These are phyloP conservation scores for Tritrichomonas foetus DNA, from an alignment of 208 protist species.

Conservation along the genomic window DNA sequence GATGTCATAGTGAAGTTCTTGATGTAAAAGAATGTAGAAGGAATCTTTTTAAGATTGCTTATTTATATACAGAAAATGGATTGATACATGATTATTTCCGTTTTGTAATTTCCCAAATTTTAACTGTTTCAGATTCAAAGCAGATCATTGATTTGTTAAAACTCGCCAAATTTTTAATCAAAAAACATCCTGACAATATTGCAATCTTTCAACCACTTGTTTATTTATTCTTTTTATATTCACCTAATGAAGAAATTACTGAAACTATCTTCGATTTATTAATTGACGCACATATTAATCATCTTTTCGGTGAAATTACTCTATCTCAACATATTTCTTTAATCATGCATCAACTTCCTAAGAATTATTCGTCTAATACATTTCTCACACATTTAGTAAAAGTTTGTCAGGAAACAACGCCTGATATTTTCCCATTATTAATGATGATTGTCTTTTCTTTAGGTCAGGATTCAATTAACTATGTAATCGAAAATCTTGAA, in stretches of 20 bases:
- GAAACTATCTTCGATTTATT: no score
- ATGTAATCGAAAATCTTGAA: neutral
- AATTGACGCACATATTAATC: neutral
- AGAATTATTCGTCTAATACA: no score
- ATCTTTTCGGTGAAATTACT: neutral
- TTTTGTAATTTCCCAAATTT: neutral
- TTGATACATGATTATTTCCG: neutral
- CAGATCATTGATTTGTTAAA: neutral
- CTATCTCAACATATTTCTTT: neutral
- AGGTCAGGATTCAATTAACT: neutral
- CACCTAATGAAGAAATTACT: no score
- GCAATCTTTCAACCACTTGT: neutral
- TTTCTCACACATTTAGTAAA: no score
- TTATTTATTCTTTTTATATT: no score
- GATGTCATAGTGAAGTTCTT: neutral
- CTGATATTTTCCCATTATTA: no score
- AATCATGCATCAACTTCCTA: no score
- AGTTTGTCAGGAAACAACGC: no score
- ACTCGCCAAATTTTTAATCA: neutral
- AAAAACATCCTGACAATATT: neutral
- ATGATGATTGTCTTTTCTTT: no score
- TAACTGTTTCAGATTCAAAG: neutral
- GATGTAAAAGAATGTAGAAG: constrained; percentile 1
- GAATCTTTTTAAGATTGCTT: neutral
- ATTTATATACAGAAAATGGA: neutral